Conservation (phyloP, 2,329 filamentous ascomycete species). For the Myriosclerotinia curreyana region DNA sequence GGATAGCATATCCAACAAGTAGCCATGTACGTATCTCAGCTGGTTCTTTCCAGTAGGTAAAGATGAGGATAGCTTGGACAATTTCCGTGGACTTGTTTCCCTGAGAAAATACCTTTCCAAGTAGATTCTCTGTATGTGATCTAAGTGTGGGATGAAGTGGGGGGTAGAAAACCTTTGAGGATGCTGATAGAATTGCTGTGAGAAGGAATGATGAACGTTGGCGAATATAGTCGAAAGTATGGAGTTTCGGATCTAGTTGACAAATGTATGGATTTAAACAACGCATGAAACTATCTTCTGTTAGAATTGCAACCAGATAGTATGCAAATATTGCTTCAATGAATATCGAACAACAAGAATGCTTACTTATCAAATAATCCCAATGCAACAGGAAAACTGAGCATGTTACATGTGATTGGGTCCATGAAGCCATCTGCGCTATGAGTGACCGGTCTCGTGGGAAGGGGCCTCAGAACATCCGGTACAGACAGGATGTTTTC, state of each 20-base stretch:
- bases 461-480: constrained; percentile 11
- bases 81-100: constrained; percentile 43
- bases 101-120: constrained; percentile 37
- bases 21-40: constrained; percentile 44
- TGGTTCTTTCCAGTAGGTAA: constrained; percentile 46
- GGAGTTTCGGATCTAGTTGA: constrained; percentile 42
- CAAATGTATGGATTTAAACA: constrained; percentile 44
- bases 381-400: constrained; percentile 36
- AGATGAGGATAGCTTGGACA: constrained; percentile 42
- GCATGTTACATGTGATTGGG: constrained; percentile 35
- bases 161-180: constrained; percentile 42
- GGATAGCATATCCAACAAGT: constrained; percentile 43
- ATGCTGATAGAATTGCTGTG: constrained; percentile 39
- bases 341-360: neutral
- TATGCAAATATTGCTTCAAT: neutral
- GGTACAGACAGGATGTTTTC: constrained; percentile 37
- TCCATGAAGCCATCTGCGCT: constrained; percentile 31
- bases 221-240: constrained; percentile 42
- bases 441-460: constrained; percentile 1
- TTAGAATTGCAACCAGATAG: neutral
- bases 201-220: constrained; percentile 42
- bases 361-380: constrained; percentile 38
- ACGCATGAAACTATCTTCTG: constrained; percentile 39
- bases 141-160: constrained; percentile 37
- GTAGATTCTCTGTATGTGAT: constrained; percentile 38